A percentile compares a stretch with the other conserved stretches of the same genome.
phyloP scores from a whole-genome alignment of 441 rosid species.

The Biscutella laevigata region DNA sequence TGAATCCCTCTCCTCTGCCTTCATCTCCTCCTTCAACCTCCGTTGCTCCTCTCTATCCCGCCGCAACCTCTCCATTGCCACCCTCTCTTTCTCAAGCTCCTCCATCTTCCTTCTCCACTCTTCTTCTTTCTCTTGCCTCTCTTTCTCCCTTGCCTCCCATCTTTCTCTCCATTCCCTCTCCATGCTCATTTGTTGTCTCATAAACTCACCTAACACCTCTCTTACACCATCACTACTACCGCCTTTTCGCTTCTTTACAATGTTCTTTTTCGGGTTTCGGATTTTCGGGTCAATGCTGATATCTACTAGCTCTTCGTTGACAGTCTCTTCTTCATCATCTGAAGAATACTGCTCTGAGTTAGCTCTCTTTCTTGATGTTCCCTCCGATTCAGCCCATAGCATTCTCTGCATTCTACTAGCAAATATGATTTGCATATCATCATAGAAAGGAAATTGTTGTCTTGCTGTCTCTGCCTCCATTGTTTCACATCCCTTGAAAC shows the following conservation, averaged over 20 bases:
- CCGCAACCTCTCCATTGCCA: constrained; percentile 71
- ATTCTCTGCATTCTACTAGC: constrained; percentile 58
- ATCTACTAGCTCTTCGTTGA: constrained; percentile 37
- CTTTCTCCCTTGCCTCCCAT: constrained; percentile 65
- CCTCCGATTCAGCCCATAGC: constrained; percentile 68
- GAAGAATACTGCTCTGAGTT: constrained; percentile 60
- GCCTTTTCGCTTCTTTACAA: constrained; percentile 36
- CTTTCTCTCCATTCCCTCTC: constrained; percentile 80
- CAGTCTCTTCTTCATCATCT: constrained; percentile 70
- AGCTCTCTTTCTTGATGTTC: constrained; percentile 41
- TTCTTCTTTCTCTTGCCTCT: constrained; percentile 69
- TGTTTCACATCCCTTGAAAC: constrained; percentile 65
- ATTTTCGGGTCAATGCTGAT: constrained; percentile 14
- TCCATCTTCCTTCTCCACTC: constrained; percentile 94
- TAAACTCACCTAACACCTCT: constrained; percentile 64
- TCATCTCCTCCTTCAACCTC: constrained; percentile 66
- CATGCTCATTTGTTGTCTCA: constrained; percentile 67
- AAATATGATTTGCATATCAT: constrained; percentile 63
- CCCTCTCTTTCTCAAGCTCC: constrained; percentile 72
- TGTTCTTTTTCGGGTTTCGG: constrained; percentile 31
- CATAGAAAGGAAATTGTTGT: constrained; percentile 79
- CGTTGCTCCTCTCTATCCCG: constrained; percentile 84
- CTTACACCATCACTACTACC: constrained; percentile 27
- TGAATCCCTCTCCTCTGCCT: constrained; percentile 85
- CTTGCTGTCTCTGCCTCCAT: constrained; percentile 64